Evolutionary conservation across 306 rosid species (phyloP).

Genomic region (Parietaria judaica): DNA sequence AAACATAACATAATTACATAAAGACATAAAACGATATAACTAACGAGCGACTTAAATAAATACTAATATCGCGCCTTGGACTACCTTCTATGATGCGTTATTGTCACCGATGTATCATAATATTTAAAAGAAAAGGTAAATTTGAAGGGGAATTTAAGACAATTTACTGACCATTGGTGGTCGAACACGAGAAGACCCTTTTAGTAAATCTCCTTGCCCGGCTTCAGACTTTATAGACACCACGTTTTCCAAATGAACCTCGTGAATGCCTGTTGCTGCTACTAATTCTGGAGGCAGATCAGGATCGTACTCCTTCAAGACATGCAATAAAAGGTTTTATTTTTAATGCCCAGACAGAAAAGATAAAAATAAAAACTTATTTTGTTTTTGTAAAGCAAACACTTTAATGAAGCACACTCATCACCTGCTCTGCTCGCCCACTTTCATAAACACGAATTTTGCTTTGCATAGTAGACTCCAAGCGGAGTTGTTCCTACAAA

Average conservation of each 20-base stretch:
- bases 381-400: neutral
- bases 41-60: no score
- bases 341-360: neutral
- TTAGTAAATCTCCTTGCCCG: constrained; percentile 52
- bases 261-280: constrained; percentile 82
- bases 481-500: constrained; percentile 86
- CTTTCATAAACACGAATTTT: constrained; percentile 95
- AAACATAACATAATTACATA: no score
- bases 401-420: constrained; percentile 6
- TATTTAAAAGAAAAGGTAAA: no score
- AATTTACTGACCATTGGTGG: constrained; percentile 63
- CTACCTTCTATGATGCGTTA: no score
- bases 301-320: constrained; percentile 82
- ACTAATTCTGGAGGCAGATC: constrained; percentile 99
- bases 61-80: no score
- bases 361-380: neutral
- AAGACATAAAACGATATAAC: no score
- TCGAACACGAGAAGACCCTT: constrained; percentile 59
- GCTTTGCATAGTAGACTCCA: constrained; percentile 99
- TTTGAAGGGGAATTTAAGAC: neutral
- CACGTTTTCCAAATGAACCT: constrained; percentile 44
- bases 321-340: constrained; percentile 14
- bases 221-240: constrained; percentile 48
- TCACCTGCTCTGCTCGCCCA: constrained; percentile 93
- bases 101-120: no score